phyloP scores from a whole-genome alignment of 306 rosid genomes.

The Luffa aegyptiaca region DNA sequence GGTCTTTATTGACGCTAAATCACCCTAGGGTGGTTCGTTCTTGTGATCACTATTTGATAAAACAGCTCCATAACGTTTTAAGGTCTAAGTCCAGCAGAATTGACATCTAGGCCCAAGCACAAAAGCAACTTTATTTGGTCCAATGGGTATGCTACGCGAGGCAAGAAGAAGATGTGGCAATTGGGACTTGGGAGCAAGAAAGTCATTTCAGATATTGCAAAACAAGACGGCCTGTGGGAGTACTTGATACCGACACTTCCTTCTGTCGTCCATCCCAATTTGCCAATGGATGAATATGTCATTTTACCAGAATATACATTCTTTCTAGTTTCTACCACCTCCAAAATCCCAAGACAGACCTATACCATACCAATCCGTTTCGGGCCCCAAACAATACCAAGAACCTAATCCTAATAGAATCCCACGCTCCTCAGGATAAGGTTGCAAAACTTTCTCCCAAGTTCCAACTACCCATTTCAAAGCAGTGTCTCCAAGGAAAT shows the following conservation, averaged over 20 bases:
- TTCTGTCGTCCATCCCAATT: background rate
- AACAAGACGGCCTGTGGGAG: background rate
- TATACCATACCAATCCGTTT: background rate
- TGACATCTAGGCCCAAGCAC: background rate
- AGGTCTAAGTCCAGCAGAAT: background rate
- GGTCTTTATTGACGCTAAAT: no score
- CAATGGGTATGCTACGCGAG: background rate
- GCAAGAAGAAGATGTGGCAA: background rate
- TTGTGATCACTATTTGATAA: no score
- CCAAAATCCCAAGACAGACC: background rate
- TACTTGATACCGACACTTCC: background rate
- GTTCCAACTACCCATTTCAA: background rate
- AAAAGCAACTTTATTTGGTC: background rate
- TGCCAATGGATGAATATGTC: background rate
- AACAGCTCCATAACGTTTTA: background rate
- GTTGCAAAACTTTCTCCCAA: background rate
- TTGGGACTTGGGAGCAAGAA: background rate
- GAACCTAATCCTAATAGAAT: constrained; percentile 23
- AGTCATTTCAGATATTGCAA: background rate
- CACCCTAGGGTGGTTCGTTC: no score
- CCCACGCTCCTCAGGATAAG: constrained; percentile 18
- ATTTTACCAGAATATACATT: background rate
- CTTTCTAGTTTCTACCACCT: background rate
- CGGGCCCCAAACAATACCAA: constrained; percentile 14
- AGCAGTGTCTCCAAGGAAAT: background rate